Percentiles rank a stretch among this genome's conserved stretches.
Evolutionary conservation across 306 rosid genomes (phyloP).

Genomic region (Purshia tridentata): DNA sequence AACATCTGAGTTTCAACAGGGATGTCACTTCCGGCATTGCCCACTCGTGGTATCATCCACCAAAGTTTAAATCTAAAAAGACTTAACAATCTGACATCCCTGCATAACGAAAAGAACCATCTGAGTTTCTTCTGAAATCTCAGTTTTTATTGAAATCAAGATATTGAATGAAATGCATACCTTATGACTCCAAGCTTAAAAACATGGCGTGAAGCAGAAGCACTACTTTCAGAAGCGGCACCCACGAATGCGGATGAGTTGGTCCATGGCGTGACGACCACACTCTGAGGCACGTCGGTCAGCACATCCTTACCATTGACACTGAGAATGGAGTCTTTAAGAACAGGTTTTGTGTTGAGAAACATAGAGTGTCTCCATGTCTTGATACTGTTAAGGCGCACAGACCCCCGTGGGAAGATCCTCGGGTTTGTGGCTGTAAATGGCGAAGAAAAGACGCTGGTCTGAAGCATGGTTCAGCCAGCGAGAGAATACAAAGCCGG

Average conservation of each 20-base stretch:
- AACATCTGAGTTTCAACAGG: conserved; percentile 36
- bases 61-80: conserved; percentile 30
- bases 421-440: not conserved
- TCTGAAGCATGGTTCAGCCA: conserved; percentile 24
- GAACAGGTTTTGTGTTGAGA: conserved; percentile 27
- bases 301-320: conserved; percentile 24
- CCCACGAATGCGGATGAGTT: conserved; percentile 39
- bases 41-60: conserved; percentile 39
- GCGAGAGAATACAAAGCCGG: no score
- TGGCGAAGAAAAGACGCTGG: conserved; percentile 10
- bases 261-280: conserved; percentile 32
- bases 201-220: conserved; percentile 33
- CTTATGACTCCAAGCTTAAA: conserved; percentile 36
- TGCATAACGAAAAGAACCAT: conserved; percentile 7
- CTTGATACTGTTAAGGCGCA: not conserved
- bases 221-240: conserved; percentile 24
- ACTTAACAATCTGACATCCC: conserved; percentile 27
- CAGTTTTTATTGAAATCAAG: no score
- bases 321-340: conserved; percentile 31
- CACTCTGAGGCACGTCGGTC: conserved; percentile 36
- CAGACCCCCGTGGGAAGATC: conserved; percentile 22
- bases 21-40: conserved; percentile 29
- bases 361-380: conserved; percentile 29
- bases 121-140: not conserved
- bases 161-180: not conserved